These are phyloP conservation scores for Aspergillus sp. DNA, from an alignment of 2,329 filamentous ascomycete species.

Conservation along the genomic window DNA sequence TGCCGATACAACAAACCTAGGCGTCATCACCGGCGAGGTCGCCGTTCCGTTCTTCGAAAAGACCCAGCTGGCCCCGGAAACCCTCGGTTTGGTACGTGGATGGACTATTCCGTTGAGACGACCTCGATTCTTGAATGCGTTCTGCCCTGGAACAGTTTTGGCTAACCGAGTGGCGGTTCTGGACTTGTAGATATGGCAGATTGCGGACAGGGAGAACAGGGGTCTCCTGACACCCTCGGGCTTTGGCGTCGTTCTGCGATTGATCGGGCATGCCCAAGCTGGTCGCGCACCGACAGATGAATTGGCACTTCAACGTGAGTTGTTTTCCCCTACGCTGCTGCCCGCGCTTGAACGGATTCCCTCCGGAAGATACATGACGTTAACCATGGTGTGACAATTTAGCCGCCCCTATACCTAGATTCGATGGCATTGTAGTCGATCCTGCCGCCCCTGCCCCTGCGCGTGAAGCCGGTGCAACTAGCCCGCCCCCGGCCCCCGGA, in stretches of 20 bases:
- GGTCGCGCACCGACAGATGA: constrained; percentile 78
- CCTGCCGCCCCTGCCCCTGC: constrained; percentile 42
- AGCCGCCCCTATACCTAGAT: constrained; percentile 83
- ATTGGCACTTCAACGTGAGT: constrained; percentile 72
- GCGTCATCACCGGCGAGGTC: constrained; percentile 92
- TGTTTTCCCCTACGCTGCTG: background rate
- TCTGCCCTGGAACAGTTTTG: background rate
- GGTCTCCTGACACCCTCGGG: constrained; percentile 89
- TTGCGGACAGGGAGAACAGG: constrained; percentile 94
- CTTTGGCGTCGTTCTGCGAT: constrained; percentile 86
- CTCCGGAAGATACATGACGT: background rate
- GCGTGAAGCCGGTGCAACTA: constrained; percentile 46
- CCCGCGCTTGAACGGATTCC: background rate
- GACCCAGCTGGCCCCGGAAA: constrained; percentile 79
- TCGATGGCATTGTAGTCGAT: constrained; percentile 69
- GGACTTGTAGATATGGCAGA: constrained; percentile 84
- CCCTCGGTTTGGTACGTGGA: constrained; percentile 76
- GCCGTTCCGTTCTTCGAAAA: constrained; percentile 98
- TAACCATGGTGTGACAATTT: constrained; percentile 12
- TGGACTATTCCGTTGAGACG: background rate
- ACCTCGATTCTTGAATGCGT: background rate
- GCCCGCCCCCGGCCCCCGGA: constrained; percentile 47
- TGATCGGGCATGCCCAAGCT: constrained; percentile 94
- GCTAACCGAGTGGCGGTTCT: constrained; percentile 9
- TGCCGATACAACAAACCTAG: constrained; percentile 86